Evolutionary conservation across 805 yeast species (phyloP).

Genomic region (Pichia cephalocereana): DNA sequence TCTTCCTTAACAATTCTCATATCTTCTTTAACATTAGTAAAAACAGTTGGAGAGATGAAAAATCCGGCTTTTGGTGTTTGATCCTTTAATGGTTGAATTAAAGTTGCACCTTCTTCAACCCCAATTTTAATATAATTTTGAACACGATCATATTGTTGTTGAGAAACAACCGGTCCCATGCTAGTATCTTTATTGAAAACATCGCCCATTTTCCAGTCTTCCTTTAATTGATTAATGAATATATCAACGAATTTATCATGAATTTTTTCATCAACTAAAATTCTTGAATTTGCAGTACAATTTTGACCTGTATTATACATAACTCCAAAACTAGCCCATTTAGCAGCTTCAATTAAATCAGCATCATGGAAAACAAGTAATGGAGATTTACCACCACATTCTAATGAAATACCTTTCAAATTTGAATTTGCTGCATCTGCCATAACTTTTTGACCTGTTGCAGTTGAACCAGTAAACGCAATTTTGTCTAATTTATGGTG

Average conservation of each 20-base stretch:
- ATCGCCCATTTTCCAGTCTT: constrained; percentile 46
- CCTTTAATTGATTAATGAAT: constrained; percentile 36
- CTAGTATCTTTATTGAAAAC: constrained; percentile 39
- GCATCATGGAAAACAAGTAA: constrained; percentile 55
- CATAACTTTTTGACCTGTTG: constrained; percentile 59
- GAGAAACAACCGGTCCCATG: constrained; percentile 56
- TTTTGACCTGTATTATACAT: constrained; percentile 60
- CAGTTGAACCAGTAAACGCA: constrained; percentile 60
- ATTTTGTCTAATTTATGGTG: constrained; percentile 52
- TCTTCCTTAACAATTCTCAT: constrained; percentile 70
- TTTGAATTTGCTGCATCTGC: constrained; percentile 55
- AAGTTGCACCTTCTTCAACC: constrained; percentile 39
- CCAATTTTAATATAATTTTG: constrained; percentile 36
- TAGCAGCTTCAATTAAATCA: constrained; percentile 53
- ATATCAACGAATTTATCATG: constrained; percentile 42
- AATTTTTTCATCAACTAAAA: constrained; percentile 46
- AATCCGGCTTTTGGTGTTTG: constrained; percentile 43
- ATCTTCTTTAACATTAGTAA: constrained; percentile 55
- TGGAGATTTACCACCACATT: constrained; percentile 70
- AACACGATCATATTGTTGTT: constrained; percentile 47
- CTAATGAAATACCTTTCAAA: constrained; percentile 56
- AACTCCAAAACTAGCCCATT: constrained; percentile 60
- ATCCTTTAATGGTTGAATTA: constrained; percentile 33
- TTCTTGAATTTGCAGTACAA: constrained; percentile 59
- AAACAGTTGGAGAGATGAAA: constrained; percentile 68